phyloP scores from a whole-genome alignment of 2,329 filamentous ascomycete species.

The Alternaria hordeiaustralica region DNA sequence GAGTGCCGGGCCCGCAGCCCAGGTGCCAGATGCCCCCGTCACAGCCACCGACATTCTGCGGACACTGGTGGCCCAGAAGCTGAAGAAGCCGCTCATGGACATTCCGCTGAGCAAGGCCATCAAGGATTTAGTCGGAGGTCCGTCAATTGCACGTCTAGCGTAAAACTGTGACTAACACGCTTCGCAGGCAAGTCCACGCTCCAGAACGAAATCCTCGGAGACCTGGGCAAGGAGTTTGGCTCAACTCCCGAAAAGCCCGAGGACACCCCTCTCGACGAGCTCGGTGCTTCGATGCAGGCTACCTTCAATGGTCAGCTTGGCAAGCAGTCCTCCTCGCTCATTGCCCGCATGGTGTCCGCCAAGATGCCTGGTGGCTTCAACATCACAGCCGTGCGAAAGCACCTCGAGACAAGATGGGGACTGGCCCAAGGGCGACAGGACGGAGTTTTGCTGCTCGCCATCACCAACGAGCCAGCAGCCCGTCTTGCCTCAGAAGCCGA shows the following conservation, averaged over 20 bases:
- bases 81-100: conserved; percentile 91
- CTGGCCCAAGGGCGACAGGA: conserved; percentile 87
- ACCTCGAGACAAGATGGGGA: conserved; percentile 93
- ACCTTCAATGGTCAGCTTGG: conserved; percentile 99
- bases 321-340: conserved; percentile 91
- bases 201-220: conserved; percentile 97
- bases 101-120: conserved; percentile 95
- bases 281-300: conserved; percentile 92
- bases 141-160: conserved; percentile 49
- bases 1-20: conserved; percentile 82
- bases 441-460: conserved; percentile 82
- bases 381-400: conserved; percentile 93
- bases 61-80: conserved; percentile 90
- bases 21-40: conserved; percentile 85
- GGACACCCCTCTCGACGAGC: conserved; percentile 93
- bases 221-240: conserved; percentile 97
- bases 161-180: conserved; percentile 20
- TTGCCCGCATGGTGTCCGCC: conserved; percentile 93
- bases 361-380: conserved; percentile 99
- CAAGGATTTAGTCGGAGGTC: conserved; percentile 97
- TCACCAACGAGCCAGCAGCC: conserved; percentile 90
- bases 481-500: conserved; percentile 89
- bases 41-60: conserved; percentile 89
- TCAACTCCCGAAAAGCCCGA: conserved; percentile 98
- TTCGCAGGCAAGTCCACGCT: conserved; percentile 89